Base-by-base conservation (phyloP, 2,329 filamentous ascomycete genomes). In the Fusarium annulatum region DNA sequence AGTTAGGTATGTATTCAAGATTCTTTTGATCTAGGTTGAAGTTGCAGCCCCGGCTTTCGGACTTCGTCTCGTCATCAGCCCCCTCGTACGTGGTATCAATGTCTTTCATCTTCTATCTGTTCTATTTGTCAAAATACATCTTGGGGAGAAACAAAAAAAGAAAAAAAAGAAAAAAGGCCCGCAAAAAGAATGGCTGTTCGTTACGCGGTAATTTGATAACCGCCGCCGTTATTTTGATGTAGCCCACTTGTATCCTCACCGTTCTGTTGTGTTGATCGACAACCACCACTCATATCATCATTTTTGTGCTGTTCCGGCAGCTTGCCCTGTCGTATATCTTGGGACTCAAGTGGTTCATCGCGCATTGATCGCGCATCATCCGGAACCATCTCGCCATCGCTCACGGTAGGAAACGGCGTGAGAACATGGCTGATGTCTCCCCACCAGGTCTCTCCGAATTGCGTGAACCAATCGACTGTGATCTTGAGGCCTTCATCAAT, bases 401-500 rank as follows among this genome's bases (percentile, higher is more conserved):
- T 84, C 21, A 92, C 89, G 18, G 89, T 86, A 3, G 90, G 92
- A 83, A 91, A 93, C 8, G 91, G 90, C 41, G 89, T 91, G 61
- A 93, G 85, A 23, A 92, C 90, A 78, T 90, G 89, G 78, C 86
- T 88, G 75, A 94, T 92, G 74, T 93, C 89, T 53, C 91, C 91
- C 91, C 91, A 93, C 92, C 92, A 94, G 42, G 85, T 79, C 83
- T 92, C 89, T 9, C 90, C 90, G 66, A 90, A 93, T 62, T 82
- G 83, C 43, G 83, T 85, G 80, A 94, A 94, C 92, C 92, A 94
- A 56, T 91, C 86, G 21, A 93, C 90, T 0, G 92, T 94, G 53
- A 83, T 85, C 65, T 82, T 84, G 62, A 94, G 83, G 12, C 92
- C 92, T 5, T 91, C 86, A 21, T 87, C 86, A 68, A 94, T 91